Base-by-base conservation (phyloP, 495 filamentous ascomycete genomes). In the Talaromyces nanjingensis region DNA sequence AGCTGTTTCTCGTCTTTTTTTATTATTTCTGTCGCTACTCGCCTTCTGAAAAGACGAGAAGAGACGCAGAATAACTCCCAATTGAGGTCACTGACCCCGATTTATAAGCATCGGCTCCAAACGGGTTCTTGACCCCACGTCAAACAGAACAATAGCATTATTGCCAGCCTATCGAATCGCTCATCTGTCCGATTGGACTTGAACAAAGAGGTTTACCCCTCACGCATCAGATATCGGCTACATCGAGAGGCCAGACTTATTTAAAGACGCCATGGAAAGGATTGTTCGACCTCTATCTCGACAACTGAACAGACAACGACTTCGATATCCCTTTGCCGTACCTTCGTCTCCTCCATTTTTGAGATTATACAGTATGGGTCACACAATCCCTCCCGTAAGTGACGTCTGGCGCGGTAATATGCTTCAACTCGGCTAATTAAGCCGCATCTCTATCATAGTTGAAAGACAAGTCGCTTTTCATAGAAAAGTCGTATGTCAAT, bases 401-500 rank as follows among this genome's bases (percentile, higher is more conserved):
- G 45, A 29, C 22, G 45, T 2, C 11, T n/a, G 6, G 16, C 33
- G 27, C 11, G 11, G 18, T 47, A 29, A 12, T 54, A 18, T 37
- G 7, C 25, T 12, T 20, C 9, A 20, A 5, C 18, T 56, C 65
- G 42, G 12, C 63, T 64, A 58, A 59, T 18, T 9, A 49, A 59
- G 39, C 54, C 39, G 11, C 11, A 31, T 14, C 6, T 27, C 11
- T 7, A 11, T 45, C 27, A 18, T 65, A 91, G 90, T 85, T 96
- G 69, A 92, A 89, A 76, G 92, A 96, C 68, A 83, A 84, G 29
- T 91, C 90, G 4, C 84, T 96, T 25, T 85, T 96, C 69, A 92
- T 91, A 72, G 77, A 89, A 64, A 89, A 91, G 66, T 86, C 83
- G 65, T 96, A 92, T 70, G 86, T 96, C 67, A 91, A 96, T 74